Evolutionary conservation across 768 basidiomycete species (phyloP), one percentile per base, ranked within the genome.

Genomic region (Hydnum rufescens): DNA sequence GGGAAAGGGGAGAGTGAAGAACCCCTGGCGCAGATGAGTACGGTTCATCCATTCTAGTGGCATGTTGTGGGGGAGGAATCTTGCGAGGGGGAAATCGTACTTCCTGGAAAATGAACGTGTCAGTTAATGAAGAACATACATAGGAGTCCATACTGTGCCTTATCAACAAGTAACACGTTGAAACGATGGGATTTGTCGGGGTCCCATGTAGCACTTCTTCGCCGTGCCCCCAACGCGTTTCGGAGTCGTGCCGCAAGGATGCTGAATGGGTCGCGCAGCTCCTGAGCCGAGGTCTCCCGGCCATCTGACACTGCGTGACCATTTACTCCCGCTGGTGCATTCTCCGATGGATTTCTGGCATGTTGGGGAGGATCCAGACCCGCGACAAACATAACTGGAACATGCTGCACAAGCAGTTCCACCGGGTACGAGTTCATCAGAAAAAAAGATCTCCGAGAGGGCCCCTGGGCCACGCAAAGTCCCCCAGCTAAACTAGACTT

Each of bases 311-410:
- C 13, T 8, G 16, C 44, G 6, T 8, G 44, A 6, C 44, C 2
- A 1, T 49, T 42, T 26, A 18, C 26, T 8, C 42, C 42, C 29
- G 52, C 43, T 5, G 54, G 51, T 5, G 52, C 50, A 25, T 53
- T 23, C 23, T 60, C 55, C 13, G 51, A 36, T 22, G 58, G 51
- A 18, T 31, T 31, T 23, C 44, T 42, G 31, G 52, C 16, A 2
- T 54, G 48, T 6, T 52, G 26, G 5, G 43, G 42, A 5, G 59
- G 56, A 36, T 78, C 78, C 43, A 95, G 74, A 2, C 92, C 92
- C 25, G 88, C 87, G 19, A 90, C 83, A 62, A 95, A 93, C 84
- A 97, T 85, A 34, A 97, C 78, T 13, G 93, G 93, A 19, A 77
- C 79, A 42, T 87, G 75, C 63, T 95, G 90, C n/a, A 75, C 71